Evolutionary conservation across 768 basidiomycete genomes (phyloP).

Genomic region (Trametes gibbosa): DNA sequence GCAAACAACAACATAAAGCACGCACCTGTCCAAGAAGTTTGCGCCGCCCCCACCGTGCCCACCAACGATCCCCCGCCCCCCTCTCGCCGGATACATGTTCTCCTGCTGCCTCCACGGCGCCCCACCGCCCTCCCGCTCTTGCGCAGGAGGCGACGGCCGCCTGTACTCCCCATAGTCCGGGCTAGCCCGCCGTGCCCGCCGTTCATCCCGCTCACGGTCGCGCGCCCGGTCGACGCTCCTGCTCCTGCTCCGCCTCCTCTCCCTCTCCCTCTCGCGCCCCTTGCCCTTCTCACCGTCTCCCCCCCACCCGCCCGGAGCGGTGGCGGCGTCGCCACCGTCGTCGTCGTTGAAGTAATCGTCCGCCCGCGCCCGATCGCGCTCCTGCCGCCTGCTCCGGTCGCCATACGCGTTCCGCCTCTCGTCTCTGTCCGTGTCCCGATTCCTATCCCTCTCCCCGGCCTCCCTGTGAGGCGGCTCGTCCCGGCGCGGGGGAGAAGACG

Average conservation of each 20-base stretch:
- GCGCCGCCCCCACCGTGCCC: slow-evolving; percentile 36
- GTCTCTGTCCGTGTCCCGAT: slow-evolving; percentile 21
- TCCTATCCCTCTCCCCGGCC: slow-evolving; percentile 29
- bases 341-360: slow-evolving; percentile 36
- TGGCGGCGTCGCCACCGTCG: too few species aligned
- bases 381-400: slow-evolving; percentile 22
- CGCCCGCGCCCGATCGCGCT: slow-evolving; percentile 28
- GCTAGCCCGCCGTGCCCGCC: slow-evolving; percentile 35
- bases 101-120: slow-evolving; percentile 48
- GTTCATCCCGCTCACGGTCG: slow-evolving; percentile 25
- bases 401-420: slow-evolving; percentile 23
- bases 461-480: slow-evolving; percentile 26
- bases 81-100: slow-evolving; percentile 55
- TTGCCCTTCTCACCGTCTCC: background rate
- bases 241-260: slow-evolving; percentile 24
- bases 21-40: slow-evolving; percentile 72
- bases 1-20: slow-evolving; percentile 4
- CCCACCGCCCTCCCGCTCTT: slow-evolving; percentile 17
- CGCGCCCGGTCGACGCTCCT: slow-evolving; percentile 24
- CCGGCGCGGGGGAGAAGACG: slow-evolving; percentile 38
- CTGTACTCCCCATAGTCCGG: slow-evolving; percentile 29
- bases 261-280: slow-evolving; percentile 3
- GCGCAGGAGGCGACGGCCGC: slow-evolving; percentile 33
- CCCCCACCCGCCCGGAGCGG: too few species aligned
- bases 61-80: slow-evolving; percentile 24